Evolutionary conservation across 139 green algal species (phyloP).

Genomic region (Spirogloea muscicola): DNA sequence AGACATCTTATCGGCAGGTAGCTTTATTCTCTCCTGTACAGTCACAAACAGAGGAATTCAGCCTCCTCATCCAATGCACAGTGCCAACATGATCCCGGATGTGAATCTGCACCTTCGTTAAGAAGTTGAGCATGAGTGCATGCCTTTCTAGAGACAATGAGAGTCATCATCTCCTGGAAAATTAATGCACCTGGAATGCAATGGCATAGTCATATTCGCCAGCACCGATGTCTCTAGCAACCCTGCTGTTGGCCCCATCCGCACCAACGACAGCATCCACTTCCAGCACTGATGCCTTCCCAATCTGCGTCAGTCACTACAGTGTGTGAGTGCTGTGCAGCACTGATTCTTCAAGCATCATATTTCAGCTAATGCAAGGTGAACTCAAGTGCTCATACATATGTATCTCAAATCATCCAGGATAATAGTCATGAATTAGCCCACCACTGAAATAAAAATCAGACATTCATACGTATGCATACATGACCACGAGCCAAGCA

Average conservation of each 20-base stretch:
- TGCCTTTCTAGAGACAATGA: neutral
- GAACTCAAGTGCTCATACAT: too few relatives aligned
- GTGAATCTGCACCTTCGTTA: too few relatives aligned
- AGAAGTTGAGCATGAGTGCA: neutral
- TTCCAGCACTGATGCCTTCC: conserved; percentile 74
- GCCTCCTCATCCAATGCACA: conserved; percentile 7
- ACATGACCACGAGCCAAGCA: too few relatives aligned
- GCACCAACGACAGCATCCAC: conserved; percentile 95
- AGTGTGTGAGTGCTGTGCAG: too few relatives aligned
- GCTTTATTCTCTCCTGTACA: conserved; percentile 91
- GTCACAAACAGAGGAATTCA: neutral
- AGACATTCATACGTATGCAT: neutral
- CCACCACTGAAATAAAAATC: neutral
- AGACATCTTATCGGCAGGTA: conserved; percentile 98
- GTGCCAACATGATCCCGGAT: too few relatives aligned
- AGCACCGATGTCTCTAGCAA: conserved; percentile 97
- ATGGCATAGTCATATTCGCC: conserved; percentile 99
- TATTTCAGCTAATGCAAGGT: too few relatives aligned
- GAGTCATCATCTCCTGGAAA: neutral
- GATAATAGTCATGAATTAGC: too few relatives aligned
- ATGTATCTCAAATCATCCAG: too few relatives aligned
- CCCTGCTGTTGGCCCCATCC: conserved; percentile 94
- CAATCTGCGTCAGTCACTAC: too few relatives aligned
- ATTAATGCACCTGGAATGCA: conserved; percentile 73
- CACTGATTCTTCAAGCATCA: too few relatives aligned